Base-by-base conservation (phyloP, 352 stramenopile species). In the Pythium graminicola region DNA sequence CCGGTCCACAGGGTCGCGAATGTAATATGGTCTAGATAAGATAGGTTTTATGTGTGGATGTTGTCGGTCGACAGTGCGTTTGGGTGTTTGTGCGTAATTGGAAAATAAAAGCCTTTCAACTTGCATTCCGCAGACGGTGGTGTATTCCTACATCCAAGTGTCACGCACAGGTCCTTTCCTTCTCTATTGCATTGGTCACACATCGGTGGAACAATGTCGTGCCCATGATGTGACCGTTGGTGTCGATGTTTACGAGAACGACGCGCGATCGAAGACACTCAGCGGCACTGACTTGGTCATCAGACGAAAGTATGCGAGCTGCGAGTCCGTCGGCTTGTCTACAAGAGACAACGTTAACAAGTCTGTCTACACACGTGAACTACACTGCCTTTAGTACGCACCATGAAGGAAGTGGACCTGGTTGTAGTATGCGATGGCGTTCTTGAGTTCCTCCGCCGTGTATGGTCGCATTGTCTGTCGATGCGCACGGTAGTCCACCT, bases 231-330 rank as follows among this genome's bases (percentile, higher is more conserved):
- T n/a, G n/a, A 44, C 19, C 33, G 8, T 5, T 11, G 9, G 13
- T 28, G 20, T 47, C 20, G 24, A 0, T 41, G 42, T 56, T 68
- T 92, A 92, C 64, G 74, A 83, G 62, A 89, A 89, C 53, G 81
- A 89, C 61, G 81, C 81, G 61, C 81, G 81, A 62, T 92, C 81
- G 48, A 86, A 88, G 32, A 92, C 81, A 64, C 78, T 70, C 13
- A 88, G 72, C 47, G 78, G 81, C 50, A 89, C 70, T 42, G 74
- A 68, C 69, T 92, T 92, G 62, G 81, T 92, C 81, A 92, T 92
- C 46, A 92, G 71, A 44, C 79, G 76, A 55, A 92, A 92, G 68
- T 89, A 88, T 32, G 81, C 81, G 41, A 89, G 44, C 66, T 89
- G 57, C 60, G 72, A 74, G 20, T 82, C 75, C 23, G 69, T 84